These are phyloP conservation scores for Mycena alexandri DNA, from an alignment of 768 basidiomycete species.

Conservation along the genomic window DNA sequence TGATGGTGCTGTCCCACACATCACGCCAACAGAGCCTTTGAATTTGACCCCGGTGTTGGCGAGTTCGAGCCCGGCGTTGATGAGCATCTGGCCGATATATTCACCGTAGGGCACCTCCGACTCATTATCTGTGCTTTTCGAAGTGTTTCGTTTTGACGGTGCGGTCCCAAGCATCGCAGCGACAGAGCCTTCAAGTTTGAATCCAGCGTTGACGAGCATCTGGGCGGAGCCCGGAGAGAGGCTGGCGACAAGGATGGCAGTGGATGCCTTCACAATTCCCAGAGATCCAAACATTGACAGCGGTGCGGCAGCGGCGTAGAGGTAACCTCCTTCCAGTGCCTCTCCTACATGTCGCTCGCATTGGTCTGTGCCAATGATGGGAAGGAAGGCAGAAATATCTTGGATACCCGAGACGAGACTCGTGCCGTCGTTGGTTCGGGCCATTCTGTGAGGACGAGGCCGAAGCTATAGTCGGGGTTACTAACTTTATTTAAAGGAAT, in stretches of 20 bases:
- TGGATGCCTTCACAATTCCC: conserved; percentile 24
- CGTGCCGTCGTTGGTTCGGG: no score
- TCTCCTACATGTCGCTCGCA: conserved; percentile 28
- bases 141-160: no score
- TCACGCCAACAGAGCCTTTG: not conserved
- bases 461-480: no score
- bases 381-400: conserved; percentile 27
- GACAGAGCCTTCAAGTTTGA: conserved; percentile 1
- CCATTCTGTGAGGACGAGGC: no score
- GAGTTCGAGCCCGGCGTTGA: not conserved
- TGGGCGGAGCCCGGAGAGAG: not conserved
- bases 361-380: conserved; percentile 32
- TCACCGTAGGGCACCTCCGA: no score
- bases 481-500: no score
- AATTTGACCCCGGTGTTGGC: no score
- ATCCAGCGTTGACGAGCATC: not conserved
- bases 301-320: conserved; percentile 31
- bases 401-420: conserved; percentile 23
- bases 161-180: not conserved
- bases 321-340: conserved; percentile 23
- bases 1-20: not conserved
- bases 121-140: no score
- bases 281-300: conserved; percentile 35
- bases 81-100: not conserved
- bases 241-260: conserved; percentile 23